These are phyloP conservation scores for Lipomyces yamadae DNA, from an alignment of 805 yeast genomes.

Conservation along the genomic window DNA sequence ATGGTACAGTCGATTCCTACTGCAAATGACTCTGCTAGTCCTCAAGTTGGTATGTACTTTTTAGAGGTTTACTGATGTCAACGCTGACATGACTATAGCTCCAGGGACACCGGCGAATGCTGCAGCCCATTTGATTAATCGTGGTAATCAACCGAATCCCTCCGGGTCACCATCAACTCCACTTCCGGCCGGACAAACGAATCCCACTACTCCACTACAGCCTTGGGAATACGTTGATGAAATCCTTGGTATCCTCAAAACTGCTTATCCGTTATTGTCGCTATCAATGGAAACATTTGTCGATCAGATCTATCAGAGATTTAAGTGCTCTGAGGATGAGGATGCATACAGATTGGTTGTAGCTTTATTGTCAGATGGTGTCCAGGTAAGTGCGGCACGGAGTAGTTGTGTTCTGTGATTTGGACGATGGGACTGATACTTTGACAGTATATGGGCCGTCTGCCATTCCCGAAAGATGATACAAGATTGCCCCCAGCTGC, in stretches of 20 bases:
- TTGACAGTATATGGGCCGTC: constrained; percentile 67
- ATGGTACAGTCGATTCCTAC: constrained; percentile 16
- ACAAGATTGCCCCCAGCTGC: constrained; percentile 89
- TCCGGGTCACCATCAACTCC: constrained; percentile 25
- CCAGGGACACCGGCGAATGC: constrained; percentile 18
- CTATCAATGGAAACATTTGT: constrained; percentile 91
- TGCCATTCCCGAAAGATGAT: constrained; percentile 85
- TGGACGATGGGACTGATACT: not conserved
- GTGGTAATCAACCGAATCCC: constrained; percentile 17
- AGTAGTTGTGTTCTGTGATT: not conserved
- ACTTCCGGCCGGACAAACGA: constrained; percentile 34
- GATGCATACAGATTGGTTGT: constrained; percentile 93
- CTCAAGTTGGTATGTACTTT: not conserved
- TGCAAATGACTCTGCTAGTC: constrained; percentile 17
- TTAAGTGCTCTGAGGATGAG: constrained; percentile 92
- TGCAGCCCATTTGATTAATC: constrained; percentile 24
- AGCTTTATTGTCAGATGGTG: constrained; percentile 90
- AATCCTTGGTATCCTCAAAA: constrained; percentile 90
- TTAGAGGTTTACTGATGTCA: not conserved
- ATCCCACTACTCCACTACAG: constrained; percentile 48
- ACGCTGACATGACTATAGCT: not conserved
- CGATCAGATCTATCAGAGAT: constrained; percentile 91
- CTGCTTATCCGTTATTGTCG: constrained; percentile 93
- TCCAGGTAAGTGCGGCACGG: constrained; percentile 52
- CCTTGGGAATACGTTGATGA: constrained; percentile 95